phyloP scores from a whole-genome alignment of 176 grass and related monocot genomes.

The Aegilops speltoides region DNA sequence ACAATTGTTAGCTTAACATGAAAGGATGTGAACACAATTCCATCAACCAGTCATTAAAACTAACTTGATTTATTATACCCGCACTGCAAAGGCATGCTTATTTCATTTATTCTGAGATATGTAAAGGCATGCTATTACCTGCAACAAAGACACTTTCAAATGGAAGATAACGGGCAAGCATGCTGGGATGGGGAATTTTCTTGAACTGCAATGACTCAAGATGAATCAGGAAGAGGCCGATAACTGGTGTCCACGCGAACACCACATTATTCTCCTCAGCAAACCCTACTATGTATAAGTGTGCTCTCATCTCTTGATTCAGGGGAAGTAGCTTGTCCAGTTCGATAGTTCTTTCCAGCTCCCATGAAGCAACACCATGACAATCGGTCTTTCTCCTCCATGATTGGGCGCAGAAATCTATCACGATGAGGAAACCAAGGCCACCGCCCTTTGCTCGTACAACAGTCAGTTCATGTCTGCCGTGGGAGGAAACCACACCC shows the following conservation, averaged over 20 bases:
- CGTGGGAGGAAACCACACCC: no score
- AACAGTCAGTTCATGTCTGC: no score
- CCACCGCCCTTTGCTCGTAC: not conserved
- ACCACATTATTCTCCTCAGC: not conserved
- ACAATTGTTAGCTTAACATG: not conserved
- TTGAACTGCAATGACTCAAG: no score
- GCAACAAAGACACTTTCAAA: not conserved
- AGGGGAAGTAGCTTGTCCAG: not conserved
- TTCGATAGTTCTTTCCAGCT: not conserved
- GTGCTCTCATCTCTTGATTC: not conserved
- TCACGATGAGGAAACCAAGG: not conserved
- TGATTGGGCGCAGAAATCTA: not conserved
- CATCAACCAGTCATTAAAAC: not conserved
- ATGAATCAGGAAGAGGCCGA: no score
- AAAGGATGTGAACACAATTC: not conserved
- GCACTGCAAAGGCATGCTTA: not conserved
- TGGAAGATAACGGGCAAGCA: no score
- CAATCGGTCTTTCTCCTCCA: not conserved
- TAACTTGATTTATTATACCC: not conserved
- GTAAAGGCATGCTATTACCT: not conserved
- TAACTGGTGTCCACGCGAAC: no score
- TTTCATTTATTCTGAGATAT: not conserved
- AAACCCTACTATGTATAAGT: not conserved
- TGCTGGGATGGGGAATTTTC: no score
- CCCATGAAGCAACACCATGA: not conserved